Evolutionary conservation across 257 asterid species (phyloP), one percentile per base, ranked within the genome.

Genomic region (Echites panduratus): DNA sequence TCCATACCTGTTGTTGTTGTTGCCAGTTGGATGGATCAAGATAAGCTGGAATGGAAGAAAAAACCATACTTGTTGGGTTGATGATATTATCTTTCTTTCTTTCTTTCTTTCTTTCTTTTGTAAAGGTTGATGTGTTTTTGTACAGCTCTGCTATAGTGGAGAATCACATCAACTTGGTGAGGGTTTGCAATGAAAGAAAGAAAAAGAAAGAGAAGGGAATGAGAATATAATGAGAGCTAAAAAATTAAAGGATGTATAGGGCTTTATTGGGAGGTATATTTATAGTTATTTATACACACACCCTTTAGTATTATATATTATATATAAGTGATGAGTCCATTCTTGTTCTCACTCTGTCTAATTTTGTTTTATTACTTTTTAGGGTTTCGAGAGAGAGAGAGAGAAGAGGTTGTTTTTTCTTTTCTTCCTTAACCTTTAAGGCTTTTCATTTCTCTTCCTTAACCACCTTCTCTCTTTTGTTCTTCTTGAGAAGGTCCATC

Each of bases 1-100:
- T n/a, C 38, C 76, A 81, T 59, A 89, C 98, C 87, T 94, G 97
- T 66, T 32, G 38, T 32, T 32, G 38, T 32, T 32, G 38, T 3
- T 94, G 95, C 98, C 98, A 93, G 88, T 91, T 91, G 92, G 97
- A 79, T n/a, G 95, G 85, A 93, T 93, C 97, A 88, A 91, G 96
- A 83, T 94, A 91, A 85, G 97, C 85, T 69, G 94, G 97, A 83
- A 94, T 82, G 78, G 98, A 88, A 74, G 98, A 83, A 88, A 91
- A 94, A 87, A 79, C 94, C 98, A 94, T 94, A 75, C 87, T 84
- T 84, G 71, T 81, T 80, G 93, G 38, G 38, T 32, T 32, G 38
- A 32, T 32, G 38, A 32, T 32, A 82, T 89, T 80, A 73, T 76
- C 81, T 73, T 79, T 85, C 91, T 90, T 89, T 90, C 90, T 90